Base-by-base conservation (phyloP, 805 yeast species). In the Wickerhamomyces pijperi region DNA sequence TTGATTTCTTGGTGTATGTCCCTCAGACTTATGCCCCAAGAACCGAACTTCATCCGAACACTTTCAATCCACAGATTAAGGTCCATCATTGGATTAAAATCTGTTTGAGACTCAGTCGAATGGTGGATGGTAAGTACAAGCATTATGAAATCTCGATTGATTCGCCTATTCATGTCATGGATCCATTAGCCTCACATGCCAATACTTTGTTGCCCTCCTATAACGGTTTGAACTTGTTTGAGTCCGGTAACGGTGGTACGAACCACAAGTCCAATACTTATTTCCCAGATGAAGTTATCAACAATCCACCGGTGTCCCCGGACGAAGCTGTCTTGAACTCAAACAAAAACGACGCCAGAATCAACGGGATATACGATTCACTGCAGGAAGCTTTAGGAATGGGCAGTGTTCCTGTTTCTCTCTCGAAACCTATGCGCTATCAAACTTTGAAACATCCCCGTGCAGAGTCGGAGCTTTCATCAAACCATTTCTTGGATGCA, bases 31-130 rank as follows among this genome's bases (percentile, higher is more conserved):
- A 85, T 42, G 71, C 71, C 38, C 72, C 71, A 19, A 70, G 71
- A 36, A 70, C 67, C 39, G 67, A 64, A 42, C 59, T 82, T 21
- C 95, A 86, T 51, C 95, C 97, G 2, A 94, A 92, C 58, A 84
- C 96, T 0, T 75, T 84, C 3, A 80, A 71, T 48, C 74, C 72
- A 19, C 78, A 77, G 49, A 86, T 92, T 45, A 88, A 86, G 60
- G 72, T 92, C 6, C 90, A 84, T 51, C 99, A 92, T 61, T 92
- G 98, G 97, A 78, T 92, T 51, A 92, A 92, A 60, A 72, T 92
- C 14, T 82, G 94, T 46, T 61, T 92, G 38, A 64, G 97, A 38
- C 65, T 92, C 32, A 83, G 95, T 5, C 74, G 72, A 47, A 54
- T 68, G n/a, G 78, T 82, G 34, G 68, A 72, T 36, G 70, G 65